Base-by-base conservation (phyloP, 495 filamentous ascomycete genomes). In the Penicillium desertorum region DNA sequence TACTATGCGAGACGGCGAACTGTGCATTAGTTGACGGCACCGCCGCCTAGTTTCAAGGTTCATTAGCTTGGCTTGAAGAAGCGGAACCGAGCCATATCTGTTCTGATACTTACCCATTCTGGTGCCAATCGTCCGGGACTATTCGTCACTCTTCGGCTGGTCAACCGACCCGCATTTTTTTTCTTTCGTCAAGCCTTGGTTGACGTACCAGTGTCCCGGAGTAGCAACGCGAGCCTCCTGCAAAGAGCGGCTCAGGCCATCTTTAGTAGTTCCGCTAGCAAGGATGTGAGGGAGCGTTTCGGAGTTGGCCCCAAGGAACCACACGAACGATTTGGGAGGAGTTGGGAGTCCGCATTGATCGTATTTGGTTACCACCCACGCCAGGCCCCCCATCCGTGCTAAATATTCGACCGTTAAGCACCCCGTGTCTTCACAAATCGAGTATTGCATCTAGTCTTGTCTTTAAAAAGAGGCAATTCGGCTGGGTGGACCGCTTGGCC, bases 401-500 rank as follows among this genome's bases (percentile, higher is more conserved):
- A 37, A 39, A 47, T 47, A 29, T 23, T 55, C 14, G 53, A 37
- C 43, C 22, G 22, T 46, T 27, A 23, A 47, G 43, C 16, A 25
- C 39, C 29, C 41, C 10, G 37, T 51, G 10, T 46, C 37, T 45
- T 36, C 43, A 25, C 30, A 45, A 30, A 23, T 29, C 19, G 34
- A 20, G 48, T 43, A 19, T n/a, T 57, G 46, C 45, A 56, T 44
- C 19, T 16, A 39, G 23, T 47, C 27, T 36, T 41, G 27, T 51
- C 46, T 57, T 52, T 20, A n/a, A 45, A 45, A 61, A 17, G 37
- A 51, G 46, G 45, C n/a, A 46, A 49, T 61, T 57, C 61, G 53
- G 60, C 59, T 66, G 56, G 67, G 52, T 62, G 58, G 61, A 57
- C 58, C 62, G 60, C 54, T 11, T 54, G 56, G 64, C 56, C 43